Evolutionary conservation across 164 flowering plant species (phyloP), one percentile per base, ranked within the genome.

Genomic region (Amborella trichopoda): DNA sequence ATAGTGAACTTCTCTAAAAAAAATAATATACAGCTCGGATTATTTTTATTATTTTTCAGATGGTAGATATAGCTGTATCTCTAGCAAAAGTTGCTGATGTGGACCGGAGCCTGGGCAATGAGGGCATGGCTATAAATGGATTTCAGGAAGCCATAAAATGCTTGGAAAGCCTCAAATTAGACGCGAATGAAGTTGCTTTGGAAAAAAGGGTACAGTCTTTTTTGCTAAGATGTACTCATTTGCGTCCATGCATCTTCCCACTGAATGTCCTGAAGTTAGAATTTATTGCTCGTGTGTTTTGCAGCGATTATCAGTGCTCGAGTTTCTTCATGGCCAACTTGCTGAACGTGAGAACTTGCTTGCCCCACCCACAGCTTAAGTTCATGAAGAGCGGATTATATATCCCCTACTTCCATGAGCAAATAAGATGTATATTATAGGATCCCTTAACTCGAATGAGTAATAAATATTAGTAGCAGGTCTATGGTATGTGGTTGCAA

Each of bases 31-130:
- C n/a, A n/a, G n/a, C n/a, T n/a, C n/a, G n/a, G n/a, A n/a, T n/a
- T n/a, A n/a, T n/a, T n/a, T n/a, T n/a, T n/a, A n/a, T n/a, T n/a
- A n/a, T n/a, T n/a, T n/a, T 27, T 16, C 70, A 90, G 97, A 55
- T 64, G 30, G 41, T 90, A 33, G 97, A 90, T 64, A 71, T 90
- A 12, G 95, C 89, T 17, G 76, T 78, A 44, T 90, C 97, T 28
- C 73, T 86, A 12, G 94, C 98, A 37, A 90, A 90, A 74, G 96
- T 90, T 49, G 94, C 98, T 11, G 96, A 90, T 61, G 87, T 73
- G n/a, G 96, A 90, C 57, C 63, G 82, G 62, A 68, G 45, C 59
- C 60, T 86, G 23, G 93, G 83, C 13, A 60, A 71, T 52, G 85
- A 81, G 63, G 60, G 56, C 50, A 55, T 61, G 50, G 93, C 94